A percentile compares a stretch with the other conserved stretches of the same genome.
Evolutionary conservation across 2,329 filamentous ascomycete species (phyloP).

Genomic region (Arthrobotrys entomopaga): DNA sequence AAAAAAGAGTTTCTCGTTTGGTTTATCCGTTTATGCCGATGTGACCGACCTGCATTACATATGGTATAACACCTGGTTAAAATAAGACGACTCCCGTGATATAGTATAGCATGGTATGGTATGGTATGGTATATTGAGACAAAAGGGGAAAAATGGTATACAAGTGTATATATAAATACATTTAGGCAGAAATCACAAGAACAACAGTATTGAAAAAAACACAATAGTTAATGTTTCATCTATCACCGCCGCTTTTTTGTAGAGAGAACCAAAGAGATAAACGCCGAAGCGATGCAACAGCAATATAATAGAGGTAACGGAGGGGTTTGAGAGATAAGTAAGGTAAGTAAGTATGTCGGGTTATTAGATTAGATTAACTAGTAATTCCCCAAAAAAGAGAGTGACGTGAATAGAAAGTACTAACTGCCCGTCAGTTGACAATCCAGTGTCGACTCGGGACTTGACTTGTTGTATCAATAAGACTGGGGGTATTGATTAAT

Average conservation of each 20-base stretch:
- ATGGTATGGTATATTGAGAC: slow-evolving; percentile 8
- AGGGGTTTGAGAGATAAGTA: no score
- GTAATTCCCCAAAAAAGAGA: slow-evolving; percentile 28
- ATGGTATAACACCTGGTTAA: no score
- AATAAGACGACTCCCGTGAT: slow-evolving; percentile 3
- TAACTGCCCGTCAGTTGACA: slow-evolving; percentile 36
- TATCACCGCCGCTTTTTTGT: no score
- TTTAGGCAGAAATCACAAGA: not conserved
- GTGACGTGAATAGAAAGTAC: slow-evolving; percentile 31
- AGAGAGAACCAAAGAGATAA: not conserved
- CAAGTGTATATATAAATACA: no score
- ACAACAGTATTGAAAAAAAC: not conserved
- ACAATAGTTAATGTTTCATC: no score
- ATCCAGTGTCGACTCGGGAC: slow-evolving; percentile 43
- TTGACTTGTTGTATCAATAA: slow-evolving; percentile 13
- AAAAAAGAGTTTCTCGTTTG: no score
- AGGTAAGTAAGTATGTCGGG: slow-evolving; percentile 31
- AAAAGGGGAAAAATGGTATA: not conserved
- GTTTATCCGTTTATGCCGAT: no score
- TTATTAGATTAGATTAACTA: slow-evolving; percentile 30
- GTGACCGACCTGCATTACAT: no score
- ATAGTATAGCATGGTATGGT: slow-evolving; percentile 11
- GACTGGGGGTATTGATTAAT: slow-evolving; percentile 8
- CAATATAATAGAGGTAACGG: no score
- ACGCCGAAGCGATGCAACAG: slow-evolving; percentile 37